A percentile compares a stretch with the other conserved stretches of the same genome.
phyloP scores from a whole-genome alignment of 2,329 filamentous ascomycete species.

The Colletotrichum sp. region DNA sequence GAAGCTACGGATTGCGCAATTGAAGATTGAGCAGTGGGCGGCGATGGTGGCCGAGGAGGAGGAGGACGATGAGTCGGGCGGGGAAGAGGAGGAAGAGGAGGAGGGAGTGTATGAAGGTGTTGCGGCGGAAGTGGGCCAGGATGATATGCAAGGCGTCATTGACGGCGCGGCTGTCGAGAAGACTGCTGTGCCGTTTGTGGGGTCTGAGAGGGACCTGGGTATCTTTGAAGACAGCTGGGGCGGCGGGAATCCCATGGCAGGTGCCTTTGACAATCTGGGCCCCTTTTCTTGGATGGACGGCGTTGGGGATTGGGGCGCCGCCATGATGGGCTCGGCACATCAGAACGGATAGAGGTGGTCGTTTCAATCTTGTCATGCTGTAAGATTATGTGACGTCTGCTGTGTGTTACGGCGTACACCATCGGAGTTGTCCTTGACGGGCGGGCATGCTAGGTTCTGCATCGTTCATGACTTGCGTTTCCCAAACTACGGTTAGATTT shows the following conservation, averaged over 20 bases:
- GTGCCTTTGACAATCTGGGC: neutral
- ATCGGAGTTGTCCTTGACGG: neutral
- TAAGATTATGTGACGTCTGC: neutral
- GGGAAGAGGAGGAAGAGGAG: neutral
- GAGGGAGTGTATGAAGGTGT: neutral
- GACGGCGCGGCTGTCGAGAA: neutral
- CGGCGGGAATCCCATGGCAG: neutral
- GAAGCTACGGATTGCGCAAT: slow-evolving; percentile 49
- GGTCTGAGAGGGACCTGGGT: neutral
- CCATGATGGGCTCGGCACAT: neutral
- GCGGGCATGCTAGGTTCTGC: neutral
- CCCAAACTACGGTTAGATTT: neutral
- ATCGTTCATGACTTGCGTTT: neutral
- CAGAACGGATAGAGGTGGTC: neutral
- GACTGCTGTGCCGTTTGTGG: neutral
- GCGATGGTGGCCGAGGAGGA: slow-evolving; percentile 41
- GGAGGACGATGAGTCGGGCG: neutral
- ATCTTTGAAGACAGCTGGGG: neutral
- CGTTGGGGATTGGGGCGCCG: neutral
- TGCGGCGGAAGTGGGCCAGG: neutral
- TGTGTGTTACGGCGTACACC: neutral
- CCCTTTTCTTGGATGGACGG: neutral
- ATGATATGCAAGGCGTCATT: neutral
- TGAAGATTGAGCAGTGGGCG: slow-evolving; percentile 52
- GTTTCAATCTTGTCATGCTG: neutral